Conservation (phyloP, 495 filamentous ascomycete species). For the Penicillium dipodomyicola region DNA sequence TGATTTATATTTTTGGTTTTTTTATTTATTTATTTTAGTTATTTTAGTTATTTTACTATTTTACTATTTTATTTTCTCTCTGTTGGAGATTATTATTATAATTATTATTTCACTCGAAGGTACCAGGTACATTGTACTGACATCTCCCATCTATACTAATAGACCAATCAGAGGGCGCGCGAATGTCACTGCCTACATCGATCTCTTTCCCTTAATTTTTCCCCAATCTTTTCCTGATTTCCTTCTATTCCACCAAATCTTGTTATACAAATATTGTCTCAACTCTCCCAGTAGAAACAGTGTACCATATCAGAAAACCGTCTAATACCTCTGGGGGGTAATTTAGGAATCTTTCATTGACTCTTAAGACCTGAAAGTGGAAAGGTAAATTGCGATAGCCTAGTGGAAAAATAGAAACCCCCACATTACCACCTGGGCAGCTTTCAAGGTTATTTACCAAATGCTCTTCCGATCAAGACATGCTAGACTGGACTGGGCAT, state of each 20-base stretch:
- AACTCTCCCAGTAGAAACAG: neutral
- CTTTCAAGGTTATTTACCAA: conserved; percentile 3
- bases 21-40: neutral
- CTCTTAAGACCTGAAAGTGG: neutral
- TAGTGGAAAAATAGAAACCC: conserved; percentile 7
- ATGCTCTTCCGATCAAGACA: conserved; percentile 5
- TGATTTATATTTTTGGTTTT: conserved; percentile 5
- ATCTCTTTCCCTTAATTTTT: too few species aligned
- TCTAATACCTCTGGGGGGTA: conserved; percentile 1
- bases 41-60: conserved; percentile 1
- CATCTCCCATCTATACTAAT: too few species aligned
- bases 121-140: conserved; percentile 8
- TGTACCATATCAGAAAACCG: conserved; percentile 13
- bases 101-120: conserved; percentile 2
- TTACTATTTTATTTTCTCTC: conserved; percentile 1
- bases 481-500: conserved; percentile 10
- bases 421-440: conserved; percentile 16
- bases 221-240: too few species aligned
- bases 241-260: too few species aligned
- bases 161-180: too few species aligned
- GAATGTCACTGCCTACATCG: too few species aligned
- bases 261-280: neutral
- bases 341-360: neutral
- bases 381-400: conserved; percentile 24
- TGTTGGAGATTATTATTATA: neutral